Evolutionary conservation across 1,284 basidiomycete species (phyloP).

Genomic region (Marasmius oreades): DNA sequence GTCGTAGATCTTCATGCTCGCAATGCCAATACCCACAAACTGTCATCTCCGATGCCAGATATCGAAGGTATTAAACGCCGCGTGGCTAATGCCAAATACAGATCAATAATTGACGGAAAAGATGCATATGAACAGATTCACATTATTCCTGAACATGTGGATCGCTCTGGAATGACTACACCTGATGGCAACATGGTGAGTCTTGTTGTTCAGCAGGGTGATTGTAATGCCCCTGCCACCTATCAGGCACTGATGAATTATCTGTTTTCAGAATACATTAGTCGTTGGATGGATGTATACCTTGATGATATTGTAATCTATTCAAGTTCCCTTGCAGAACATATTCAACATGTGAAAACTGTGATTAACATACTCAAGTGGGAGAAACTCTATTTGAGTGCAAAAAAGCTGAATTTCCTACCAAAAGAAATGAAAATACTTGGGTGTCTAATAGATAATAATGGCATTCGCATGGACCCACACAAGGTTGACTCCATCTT

Average conservation of each 20-base stretch:
- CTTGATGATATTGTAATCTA: slow-evolving; percentile 30
- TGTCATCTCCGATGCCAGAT: slow-evolving; percentile 2
- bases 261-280: slow-evolving; percentile 24
- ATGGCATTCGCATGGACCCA: slow-evolving; percentile 31
- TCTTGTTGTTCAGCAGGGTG: slow-evolving; percentile 21
- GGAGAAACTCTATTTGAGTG: slow-evolving; percentile 24
- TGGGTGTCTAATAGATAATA: slow-evolving; percentile 22
- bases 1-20: slow-evolving; percentile 8
- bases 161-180: slow-evolving; percentile 17
- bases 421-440: slow-evolving; percentile 21
- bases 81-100: not conserved
- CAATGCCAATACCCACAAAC: slow-evolving; percentile 9
- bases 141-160: slow-evolving; percentile 23
- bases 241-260: slow-evolving; percentile 25
- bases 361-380: slow-evolving; percentile 21
- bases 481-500: slow-evolving; percentile 30
- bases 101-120: slow-evolving; percentile 24
- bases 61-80: slow-evolving; percentile 1
- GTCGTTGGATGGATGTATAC: slow-evolving; percentile 27
- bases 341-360: slow-evolving; percentile 21
- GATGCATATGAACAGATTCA: slow-evolving; percentile 7
- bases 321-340: slow-evolving; percentile 24
- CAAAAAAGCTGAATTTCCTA: slow-evolving; percentile 25
- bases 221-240: slow-evolving; percentile 16
- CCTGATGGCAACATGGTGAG: slow-evolving; percentile 31